Evolutionary conservation across 2,329 filamentous ascomycete genomes (phyloP).

Genomic region (Beauveria brongniartii): DNA sequence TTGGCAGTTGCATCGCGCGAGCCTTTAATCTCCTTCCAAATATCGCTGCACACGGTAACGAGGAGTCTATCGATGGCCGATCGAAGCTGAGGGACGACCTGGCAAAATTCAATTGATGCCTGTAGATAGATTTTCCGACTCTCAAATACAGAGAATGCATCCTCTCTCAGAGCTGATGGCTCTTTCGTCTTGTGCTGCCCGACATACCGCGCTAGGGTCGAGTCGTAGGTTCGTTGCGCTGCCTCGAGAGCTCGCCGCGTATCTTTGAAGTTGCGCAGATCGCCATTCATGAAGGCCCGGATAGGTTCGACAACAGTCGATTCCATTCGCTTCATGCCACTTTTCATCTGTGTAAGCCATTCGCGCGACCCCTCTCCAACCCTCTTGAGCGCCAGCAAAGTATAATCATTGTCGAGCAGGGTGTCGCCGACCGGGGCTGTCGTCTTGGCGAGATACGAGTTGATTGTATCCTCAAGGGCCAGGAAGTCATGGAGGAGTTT

Average conservation of each 20-base stretch:
- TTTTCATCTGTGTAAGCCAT: slow-evolving; percentile 73
- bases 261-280: slow-evolving; percentile 82
- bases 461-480: slow-evolving; percentile 71
- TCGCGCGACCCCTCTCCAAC: slow-evolving; percentile 81
- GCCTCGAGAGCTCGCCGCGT: slow-evolving; percentile 66
- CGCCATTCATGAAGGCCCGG: slow-evolving; percentile 65
- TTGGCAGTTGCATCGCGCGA: slow-evolving; percentile 57
- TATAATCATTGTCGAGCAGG: slow-evolving; percentile 91
- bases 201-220: slow-evolving; percentile 71
- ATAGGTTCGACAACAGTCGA: slow-evolving; percentile 73
- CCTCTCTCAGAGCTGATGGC: slow-evolving; percentile 80
- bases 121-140: slow-evolving; percentile 84
- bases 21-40: slow-evolving; percentile 78
- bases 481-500: slow-evolving; percentile 55
- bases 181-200: slow-evolving; percentile 89
- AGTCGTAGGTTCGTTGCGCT: slow-evolving; percentile 78
- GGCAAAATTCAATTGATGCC: slow-evolving; percentile 87
- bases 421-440: slow-evolving; percentile 75
- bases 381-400: slow-evolving; percentile 73
- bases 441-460: slow-evolving; percentile 65
- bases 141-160: slow-evolving; percentile 93
- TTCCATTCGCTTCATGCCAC: slow-evolving; percentile 71
- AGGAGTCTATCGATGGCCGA: slow-evolving; percentile 78
- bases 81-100: slow-evolving; percentile 77
- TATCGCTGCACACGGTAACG: slow-evolving; percentile 74